phyloP scores from a whole-genome alignment of 2,329 filamentous ascomycete genomes.

The Triangularia verruculosa region DNA sequence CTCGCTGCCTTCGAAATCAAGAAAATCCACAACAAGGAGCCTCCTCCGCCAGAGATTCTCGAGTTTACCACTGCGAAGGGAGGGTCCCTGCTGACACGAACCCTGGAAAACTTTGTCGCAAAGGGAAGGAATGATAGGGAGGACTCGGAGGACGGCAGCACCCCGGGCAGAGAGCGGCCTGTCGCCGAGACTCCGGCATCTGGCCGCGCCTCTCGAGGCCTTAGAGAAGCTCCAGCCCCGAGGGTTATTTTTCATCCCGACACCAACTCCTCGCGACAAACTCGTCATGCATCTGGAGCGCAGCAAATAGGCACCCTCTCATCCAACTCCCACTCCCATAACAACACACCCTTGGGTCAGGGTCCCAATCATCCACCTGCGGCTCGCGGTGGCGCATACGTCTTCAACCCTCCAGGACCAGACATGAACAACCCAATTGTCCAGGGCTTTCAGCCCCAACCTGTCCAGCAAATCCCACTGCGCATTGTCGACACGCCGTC shows the following conservation, averaged over 20 bases:
- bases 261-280: constrained; percentile 61
- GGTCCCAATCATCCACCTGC: constrained; percentile 29
- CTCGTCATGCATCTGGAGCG: constrained; percentile 54
- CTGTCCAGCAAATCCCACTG: constrained; percentile 58
- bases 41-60: constrained; percentile 82
- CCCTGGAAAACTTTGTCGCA: constrained; percentile 67
- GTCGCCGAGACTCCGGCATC: constrained; percentile 51
- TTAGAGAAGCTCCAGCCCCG: constrained; percentile 81
- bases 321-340: constrained; percentile 31
- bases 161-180: constrained; percentile 52
- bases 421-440: constrained; percentile 60
- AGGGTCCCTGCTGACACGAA: constrained; percentile 73
- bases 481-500: constrained; percentile 72
- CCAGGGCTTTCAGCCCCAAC: constrained; percentile 66
- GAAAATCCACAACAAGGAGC: constrained; percentile 72
- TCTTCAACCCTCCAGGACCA: constrained; percentile 52
- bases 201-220: constrained; percentile 58
- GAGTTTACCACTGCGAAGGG: constrained; percentile 86
- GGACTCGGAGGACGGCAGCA: constrained; percentile 56
- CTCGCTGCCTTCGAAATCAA: constrained; percentile 84
- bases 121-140: constrained; percentile 46
- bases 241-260: constrained; percentile 84
- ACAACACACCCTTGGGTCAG: constrained; percentile 25
- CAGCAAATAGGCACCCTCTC: constrained; percentile 32
- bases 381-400: constrained; percentile 40